Percentiles rank a stretch among this genome's conserved stretches.
These are phyloP conservation scores for Magnaporthiopsis incrustans DNA, from an alignment of 2,329 filamentous ascomycete species.

Conservation along the genomic window DNA sequence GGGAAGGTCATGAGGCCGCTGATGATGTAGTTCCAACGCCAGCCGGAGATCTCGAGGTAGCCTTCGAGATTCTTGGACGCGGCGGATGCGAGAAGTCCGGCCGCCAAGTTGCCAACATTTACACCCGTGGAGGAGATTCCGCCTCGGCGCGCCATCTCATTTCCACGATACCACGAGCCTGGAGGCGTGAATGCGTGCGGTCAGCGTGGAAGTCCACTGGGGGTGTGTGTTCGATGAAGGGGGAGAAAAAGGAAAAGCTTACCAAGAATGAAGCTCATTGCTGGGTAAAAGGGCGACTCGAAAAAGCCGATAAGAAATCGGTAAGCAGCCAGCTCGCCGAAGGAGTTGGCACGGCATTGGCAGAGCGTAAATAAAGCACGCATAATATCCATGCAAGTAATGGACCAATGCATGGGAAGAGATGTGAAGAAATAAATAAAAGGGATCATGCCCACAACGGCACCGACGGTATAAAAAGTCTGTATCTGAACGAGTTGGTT, in stretches of 20 bases:
- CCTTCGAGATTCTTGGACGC: constrained; percentile 10
- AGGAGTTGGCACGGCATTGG: constrained; percentile 11
- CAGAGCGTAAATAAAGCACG: constrained; percentile 15
- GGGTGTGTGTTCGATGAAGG: neutral
- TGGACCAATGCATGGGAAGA: constrained; percentile 19
- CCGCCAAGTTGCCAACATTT: neutral
- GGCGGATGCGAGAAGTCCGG: neutral
- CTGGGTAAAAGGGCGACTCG: constrained; percentile 21
- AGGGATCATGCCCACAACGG: constrained; percentile 5
- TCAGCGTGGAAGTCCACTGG: neutral
- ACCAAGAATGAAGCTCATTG: constrained; percentile 22
- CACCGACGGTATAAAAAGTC: constrained; percentile 16
- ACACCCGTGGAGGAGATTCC: neutral
- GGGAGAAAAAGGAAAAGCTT: neutral
- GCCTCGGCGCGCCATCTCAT: neutral
- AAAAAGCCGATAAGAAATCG: constrained; percentile 25
- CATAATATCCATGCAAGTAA: constrained; percentile 19
- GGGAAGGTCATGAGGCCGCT: constrained; percentile 43
- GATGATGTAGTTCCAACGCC: constrained; percentile 13
- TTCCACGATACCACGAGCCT: neutral
- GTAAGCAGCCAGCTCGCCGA: constrained; percentile 21
- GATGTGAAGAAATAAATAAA: constrained; percentile 17
- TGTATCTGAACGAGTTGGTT: constrained; percentile 15
- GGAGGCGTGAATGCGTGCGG: neutral
- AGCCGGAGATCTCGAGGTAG: constrained; percentile 7